Percentiles rank a stretch among this genome's conserved stretches.
These are phyloP conservation scores for Royoungia palumana DNA, from an alignment of 768 basidiomycete species.

Conservation along the genomic window DNA sequence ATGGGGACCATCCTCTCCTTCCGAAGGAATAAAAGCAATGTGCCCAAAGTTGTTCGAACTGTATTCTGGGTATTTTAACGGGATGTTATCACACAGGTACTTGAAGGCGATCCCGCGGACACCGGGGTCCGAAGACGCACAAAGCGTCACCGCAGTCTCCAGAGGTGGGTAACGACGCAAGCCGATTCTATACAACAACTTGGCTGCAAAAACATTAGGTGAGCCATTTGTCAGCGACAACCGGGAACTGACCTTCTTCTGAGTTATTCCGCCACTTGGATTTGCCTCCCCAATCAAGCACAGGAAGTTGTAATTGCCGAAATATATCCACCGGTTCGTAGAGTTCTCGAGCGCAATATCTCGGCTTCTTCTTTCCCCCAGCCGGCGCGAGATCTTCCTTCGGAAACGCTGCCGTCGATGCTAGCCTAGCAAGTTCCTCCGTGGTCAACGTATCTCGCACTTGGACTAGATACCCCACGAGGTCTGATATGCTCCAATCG, in stretches of 20 bases:
- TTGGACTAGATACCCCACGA: constrained; percentile 84
- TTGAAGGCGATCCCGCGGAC: constrained; percentile 63
- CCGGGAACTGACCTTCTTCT: constrained; percentile 67
- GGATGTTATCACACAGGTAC: constrained; percentile 77
- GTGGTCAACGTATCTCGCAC: constrained; percentile 62
- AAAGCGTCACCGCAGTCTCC: constrained; percentile 61
- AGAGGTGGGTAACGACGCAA: constrained; percentile 68
- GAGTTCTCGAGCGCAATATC: constrained; percentile 67
- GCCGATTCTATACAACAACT: constrained; percentile 72
- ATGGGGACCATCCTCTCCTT: constrained; percentile 46
- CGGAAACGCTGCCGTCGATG: constrained; percentile 72
- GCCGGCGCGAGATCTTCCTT: constrained; percentile 40
- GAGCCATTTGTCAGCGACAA: neutral
- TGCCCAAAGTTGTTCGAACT: constrained; percentile 51
- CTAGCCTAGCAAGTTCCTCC: constrained; percentile 54
- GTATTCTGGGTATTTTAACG: constrained; percentile 57
- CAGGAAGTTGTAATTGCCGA: constrained; percentile 68
- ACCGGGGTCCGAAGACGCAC: constrained; percentile 51
- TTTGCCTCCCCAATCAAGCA: constrained; percentile 83
- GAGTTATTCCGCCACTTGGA: constrained; percentile 78
- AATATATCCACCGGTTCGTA: constrained; percentile 82
- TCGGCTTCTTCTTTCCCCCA: constrained; percentile 35
- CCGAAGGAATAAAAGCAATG: constrained; percentile 77
- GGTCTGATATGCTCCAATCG: constrained; percentile 82
- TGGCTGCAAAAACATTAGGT: constrained; percentile 47